These are phyloP conservation scores for Dinochytrium kinnereticum DNA, from an alignment of 371 early-diverging fungal genomes.

Conservation along the genomic window DNA sequence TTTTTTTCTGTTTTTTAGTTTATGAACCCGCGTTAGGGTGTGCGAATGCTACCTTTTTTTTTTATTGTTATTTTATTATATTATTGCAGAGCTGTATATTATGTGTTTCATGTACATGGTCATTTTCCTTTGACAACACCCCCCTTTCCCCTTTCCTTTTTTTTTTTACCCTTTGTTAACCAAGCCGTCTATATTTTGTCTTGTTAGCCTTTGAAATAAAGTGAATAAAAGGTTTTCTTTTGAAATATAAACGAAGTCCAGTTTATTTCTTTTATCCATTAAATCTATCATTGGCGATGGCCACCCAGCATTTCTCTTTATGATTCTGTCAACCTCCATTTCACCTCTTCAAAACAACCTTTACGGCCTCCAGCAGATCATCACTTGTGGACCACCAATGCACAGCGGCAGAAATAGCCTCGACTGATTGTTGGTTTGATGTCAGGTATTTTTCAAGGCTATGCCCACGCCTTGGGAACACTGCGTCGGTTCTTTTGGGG, in stretches of 20 bases:
- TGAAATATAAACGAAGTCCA: too few species aligned
- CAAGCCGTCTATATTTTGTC: too few species aligned
- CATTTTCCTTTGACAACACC: neutral
- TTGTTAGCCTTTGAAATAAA: too few species aligned
- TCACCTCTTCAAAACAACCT: neutral
- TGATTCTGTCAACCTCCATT: too few species aligned
- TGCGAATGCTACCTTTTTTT: too few species aligned
- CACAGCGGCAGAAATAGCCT: conserved; percentile 12
- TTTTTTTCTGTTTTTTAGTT: neutral
- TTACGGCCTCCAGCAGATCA: conserved; percentile 19
- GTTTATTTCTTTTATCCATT: too few species aligned
- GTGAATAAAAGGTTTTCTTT: too few species aligned
- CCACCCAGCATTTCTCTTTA: too few species aligned
- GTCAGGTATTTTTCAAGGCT: conserved; percentile 32
- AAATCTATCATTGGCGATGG: too few species aligned
- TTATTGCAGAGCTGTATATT: conserved; percentile 1
- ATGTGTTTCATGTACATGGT: neutral
- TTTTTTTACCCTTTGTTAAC: neutral
- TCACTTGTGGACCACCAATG: conserved; percentile 25
- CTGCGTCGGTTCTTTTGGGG: conserved; percentile 29
- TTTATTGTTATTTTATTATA: neutral
- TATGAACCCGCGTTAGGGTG: too few species aligned
- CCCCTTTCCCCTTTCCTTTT: neutral
- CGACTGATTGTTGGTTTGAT: neutral
- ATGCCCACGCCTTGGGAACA: conserved; percentile 36